Conservation (phyloP, 2,329 filamentous ascomycete genomes). For the Byssoonygena ceratinophila region DNA sequence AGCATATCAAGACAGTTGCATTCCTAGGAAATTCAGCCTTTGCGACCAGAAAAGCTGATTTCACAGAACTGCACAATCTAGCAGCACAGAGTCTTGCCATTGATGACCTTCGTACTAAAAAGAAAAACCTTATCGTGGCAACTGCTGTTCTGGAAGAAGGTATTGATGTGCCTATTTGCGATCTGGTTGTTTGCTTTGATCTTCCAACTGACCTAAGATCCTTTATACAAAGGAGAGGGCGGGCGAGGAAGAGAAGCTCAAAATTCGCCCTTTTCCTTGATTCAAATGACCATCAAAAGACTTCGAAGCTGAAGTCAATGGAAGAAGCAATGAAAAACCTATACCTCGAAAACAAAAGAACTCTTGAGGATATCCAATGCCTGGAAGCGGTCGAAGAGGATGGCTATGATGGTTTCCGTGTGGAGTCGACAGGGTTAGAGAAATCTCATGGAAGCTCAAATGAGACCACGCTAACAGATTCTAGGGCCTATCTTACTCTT, state of each 20-base stretch:
- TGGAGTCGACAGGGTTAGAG: slow-evolving; percentile 37
- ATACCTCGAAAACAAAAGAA: slow-evolving; percentile 55
- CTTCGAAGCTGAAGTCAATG: slow-evolving; percentile 51
- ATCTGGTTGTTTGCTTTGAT: slow-evolving; percentile 55
- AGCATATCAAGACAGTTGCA: slow-evolving; percentile 33
- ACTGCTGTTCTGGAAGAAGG: slow-evolving; percentile 53
- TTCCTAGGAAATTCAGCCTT: slow-evolving; percentile 45
- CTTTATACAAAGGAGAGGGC: slow-evolving; percentile 55
- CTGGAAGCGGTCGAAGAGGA: slow-evolving; percentile 42
- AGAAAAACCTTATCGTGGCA: slow-evolving; percentile 47
- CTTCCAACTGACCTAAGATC: slow-evolving; percentile 52
- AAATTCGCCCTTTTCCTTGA: slow-evolving; percentile 44
- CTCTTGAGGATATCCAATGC: slow-evolving; percentile 37
- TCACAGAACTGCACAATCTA: slow-evolving; percentile 42
- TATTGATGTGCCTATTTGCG: slow-evolving; percentile 53
- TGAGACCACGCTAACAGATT: slow-evolving; percentile 6
- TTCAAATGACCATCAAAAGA: slow-evolving; percentile 25
- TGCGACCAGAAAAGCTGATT: slow-evolving; percentile 34
- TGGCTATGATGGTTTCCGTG: slow-evolving; percentile 30
- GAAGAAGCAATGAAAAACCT: slow-evolving; percentile 62
- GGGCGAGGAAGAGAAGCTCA: slow-evolving; percentile 49
- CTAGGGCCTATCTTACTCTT: slow-evolving; percentile 57
- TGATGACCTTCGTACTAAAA: slow-evolving; percentile 43
- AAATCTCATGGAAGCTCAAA: slow-evolving; percentile 2
- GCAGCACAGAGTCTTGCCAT: slow-evolving; percentile 43